Percentiles rank a stretch among this genome's conserved stretches.
Evolutionary conservation across 106 monocot genomes (phyloP).

Genomic region (Acorus calamus): DNA sequence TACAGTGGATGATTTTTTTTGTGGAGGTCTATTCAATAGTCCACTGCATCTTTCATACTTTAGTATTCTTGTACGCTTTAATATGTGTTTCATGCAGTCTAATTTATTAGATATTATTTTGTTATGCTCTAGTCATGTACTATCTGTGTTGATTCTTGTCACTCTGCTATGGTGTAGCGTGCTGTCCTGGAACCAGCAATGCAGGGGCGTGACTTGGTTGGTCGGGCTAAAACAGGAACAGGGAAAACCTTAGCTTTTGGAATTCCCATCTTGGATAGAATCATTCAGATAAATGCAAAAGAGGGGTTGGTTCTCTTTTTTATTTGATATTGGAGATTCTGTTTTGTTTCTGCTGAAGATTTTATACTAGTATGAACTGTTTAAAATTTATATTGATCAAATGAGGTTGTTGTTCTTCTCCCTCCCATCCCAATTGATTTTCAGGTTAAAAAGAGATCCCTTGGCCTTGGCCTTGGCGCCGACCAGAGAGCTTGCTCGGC

Average conservation of each 20-base stretch:
- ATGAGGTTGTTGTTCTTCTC: neutral
- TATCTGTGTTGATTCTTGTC: neutral
- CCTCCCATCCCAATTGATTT: neutral
- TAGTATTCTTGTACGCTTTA: neutral
- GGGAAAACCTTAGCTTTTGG: conserved; percentile 99
- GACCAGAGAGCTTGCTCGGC: conserved; percentile 86
- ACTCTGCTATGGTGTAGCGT: conserved; percentile 28
- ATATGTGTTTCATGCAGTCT: neutral
- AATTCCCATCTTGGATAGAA: conserved; percentile 92
- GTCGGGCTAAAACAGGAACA: conserved; percentile 90
- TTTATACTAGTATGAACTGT: too few relatives aligned
- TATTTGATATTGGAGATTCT: too few relatives aligned
- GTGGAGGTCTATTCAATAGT: neutral
- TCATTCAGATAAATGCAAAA: conserved; percentile 51
- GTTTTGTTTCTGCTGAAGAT: too few relatives aligned
- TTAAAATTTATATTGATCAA: too few relatives aligned
- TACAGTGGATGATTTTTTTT: too few relatives aligned
- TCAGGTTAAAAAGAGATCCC: conserved; percentile 72
- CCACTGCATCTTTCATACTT: neutral
- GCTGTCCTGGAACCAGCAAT: conserved; percentile 98
- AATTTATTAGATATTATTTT: neutral
- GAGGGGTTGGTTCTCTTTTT: conserved; percentile 47
- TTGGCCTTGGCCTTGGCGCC: conserved; percentile 82
- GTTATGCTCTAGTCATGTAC: neutral
- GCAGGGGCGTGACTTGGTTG: conserved; percentile 95